A percentile compares a stretch with the other conserved stretches of the same genome.
Conservation (phyloP, 345 rosid genomes). For the Hypericum androsaemum region DNA sequence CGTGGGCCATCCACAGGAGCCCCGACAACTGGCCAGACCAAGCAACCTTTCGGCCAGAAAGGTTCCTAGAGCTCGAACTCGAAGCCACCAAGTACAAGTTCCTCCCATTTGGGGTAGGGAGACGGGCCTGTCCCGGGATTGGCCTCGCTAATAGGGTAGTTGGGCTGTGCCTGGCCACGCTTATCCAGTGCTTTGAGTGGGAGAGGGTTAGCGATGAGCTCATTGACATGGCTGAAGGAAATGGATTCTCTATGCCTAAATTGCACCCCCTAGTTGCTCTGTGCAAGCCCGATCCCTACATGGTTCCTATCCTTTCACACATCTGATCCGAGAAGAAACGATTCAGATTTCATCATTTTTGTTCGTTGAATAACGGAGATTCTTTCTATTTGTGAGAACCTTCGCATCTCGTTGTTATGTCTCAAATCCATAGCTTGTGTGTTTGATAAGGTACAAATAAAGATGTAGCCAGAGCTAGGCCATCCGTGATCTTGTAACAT, state of each 20-base stretch:
- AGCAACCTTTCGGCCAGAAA: slow-evolving; percentile 16
- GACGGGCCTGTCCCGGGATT: slow-evolving; percentile 17
- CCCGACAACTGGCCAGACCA: slow-evolving; percentile 20
- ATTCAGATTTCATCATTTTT: too few relatives aligned
- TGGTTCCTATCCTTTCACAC: slow-evolving; percentile 18
- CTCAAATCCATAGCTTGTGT: too few relatives aligned
- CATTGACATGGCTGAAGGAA: slow-evolving; percentile 34
- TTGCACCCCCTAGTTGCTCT: slow-evolving; percentile 18
- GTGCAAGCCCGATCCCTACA: slow-evolving; percentile 17
- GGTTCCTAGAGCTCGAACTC: slow-evolving; percentile 8
- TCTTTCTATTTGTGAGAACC: too few relatives aligned
- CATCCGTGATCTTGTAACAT: too few relatives aligned
- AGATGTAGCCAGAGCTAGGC: too few relatives aligned
- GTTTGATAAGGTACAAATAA: too few relatives aligned
- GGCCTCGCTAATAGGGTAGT: slow-evolving; percentile 30
- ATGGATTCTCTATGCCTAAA: slow-evolving; percentile 23
- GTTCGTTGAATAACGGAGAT: too few relatives aligned
- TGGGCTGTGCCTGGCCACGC: slow-evolving; percentile 5
- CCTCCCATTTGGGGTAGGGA: slow-evolving; percentile 14
- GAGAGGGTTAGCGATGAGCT: slow-evolving; percentile 14
- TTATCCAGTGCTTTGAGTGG: slow-evolving; percentile 41
- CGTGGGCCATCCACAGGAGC: slow-evolving; percentile 20
- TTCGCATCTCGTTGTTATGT: too few relatives aligned
- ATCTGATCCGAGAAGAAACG: slow-evolving; percentile 3
- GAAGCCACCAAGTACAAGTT: background rate